phyloP scores from a whole-genome alignment of 225 moss, liverwort and hornwort genomes.

The Polytrichum formosum region DNA sequence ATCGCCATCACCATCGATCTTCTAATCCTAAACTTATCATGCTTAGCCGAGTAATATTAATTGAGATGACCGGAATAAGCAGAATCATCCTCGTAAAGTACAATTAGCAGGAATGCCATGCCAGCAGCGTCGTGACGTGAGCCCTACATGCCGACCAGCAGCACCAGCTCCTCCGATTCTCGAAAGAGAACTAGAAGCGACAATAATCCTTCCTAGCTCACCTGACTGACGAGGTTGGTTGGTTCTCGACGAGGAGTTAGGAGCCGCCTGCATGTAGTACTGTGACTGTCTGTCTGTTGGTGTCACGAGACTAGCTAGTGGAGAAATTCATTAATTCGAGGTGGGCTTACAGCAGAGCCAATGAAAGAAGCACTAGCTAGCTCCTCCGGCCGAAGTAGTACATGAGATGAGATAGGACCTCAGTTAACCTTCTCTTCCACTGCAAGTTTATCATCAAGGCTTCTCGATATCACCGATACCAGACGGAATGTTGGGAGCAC shows the following conservation, averaged over 20 bases:
- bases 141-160: slow-evolving; percentile 20
- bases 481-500: too few relatives aligned
- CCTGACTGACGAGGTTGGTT: background rate
- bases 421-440: too few relatives aligned
- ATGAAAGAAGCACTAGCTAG: background rate
- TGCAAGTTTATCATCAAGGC: too few relatives aligned
- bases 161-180: background rate
- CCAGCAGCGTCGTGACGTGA: slow-evolving; percentile 12
- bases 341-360: background rate
- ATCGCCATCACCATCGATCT: too few relatives aligned
- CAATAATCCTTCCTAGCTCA: background rate
- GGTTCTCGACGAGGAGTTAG: background rate
- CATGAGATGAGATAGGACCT: too few relatives aligned
- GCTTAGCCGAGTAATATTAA: too few relatives aligned
- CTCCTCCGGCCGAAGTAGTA: too few relatives aligned
- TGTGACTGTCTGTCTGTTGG: background rate
- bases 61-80: too few relatives aligned
- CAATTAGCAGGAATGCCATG: too few relatives aligned
- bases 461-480: too few relatives aligned
- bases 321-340: background rate
- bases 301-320: background rate
- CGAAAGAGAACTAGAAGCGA: background rate
- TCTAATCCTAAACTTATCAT: too few relatives aligned
- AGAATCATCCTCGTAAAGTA: too few relatives aligned
- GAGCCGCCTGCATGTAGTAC: background rate